Evolutionary conservation across 2,329 filamentous ascomycete genomes (phyloP), one percentile per base, ranked within the genome.

Genomic region (Talaromyces sp.): DNA sequence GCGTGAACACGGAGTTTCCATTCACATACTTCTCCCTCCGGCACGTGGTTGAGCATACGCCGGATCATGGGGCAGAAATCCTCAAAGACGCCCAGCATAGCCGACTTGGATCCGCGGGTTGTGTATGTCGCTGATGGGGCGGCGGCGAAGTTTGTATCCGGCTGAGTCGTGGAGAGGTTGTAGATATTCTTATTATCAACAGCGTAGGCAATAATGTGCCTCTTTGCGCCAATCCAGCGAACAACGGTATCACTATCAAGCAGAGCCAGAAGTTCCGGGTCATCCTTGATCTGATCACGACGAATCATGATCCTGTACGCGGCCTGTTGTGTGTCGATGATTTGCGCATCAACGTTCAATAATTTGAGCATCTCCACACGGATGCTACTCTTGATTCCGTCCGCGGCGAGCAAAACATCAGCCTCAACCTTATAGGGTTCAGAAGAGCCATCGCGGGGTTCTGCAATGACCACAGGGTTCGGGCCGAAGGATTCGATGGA

Each of bases 171-270:
- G 13, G 84, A 87, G 47, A 90, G 76, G 75, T 91, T 91, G 79
- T 90, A 90, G 65, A 90, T 85, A 17, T 82, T 82, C 71, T 89
- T 87, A 68, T 83, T 82, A 63, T 84, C 82, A 34, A 91, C 83
- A 0, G 88, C 84, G 71, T 91, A 91, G 1, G 86, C 88, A 72
- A 91, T 90, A 67, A 89, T 86, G 69, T 90, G 88, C 3, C 86
- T 81, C 71, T 85, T 85, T 65, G 85, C 83, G n/a, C 88, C 88
- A 60, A 90, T 88, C 85, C 86, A 90, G 45, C 88, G 81, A 1
- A 84, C 85, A 0, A 86, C 87, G 6, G 79, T 77, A 64, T 88
- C 84, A 17, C 80, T 80, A 53, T 87, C 81, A 13, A 90, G 79
- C 3, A 91, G 80, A 0, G 76, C 80, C 27, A 85, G 75, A 1